Percentiles rank a stretch among this genome's conserved stretches.
phyloP scores from a whole-genome alignment of 2,329 filamentous ascomycete species.

The Sporothrix sp. region DNA sequence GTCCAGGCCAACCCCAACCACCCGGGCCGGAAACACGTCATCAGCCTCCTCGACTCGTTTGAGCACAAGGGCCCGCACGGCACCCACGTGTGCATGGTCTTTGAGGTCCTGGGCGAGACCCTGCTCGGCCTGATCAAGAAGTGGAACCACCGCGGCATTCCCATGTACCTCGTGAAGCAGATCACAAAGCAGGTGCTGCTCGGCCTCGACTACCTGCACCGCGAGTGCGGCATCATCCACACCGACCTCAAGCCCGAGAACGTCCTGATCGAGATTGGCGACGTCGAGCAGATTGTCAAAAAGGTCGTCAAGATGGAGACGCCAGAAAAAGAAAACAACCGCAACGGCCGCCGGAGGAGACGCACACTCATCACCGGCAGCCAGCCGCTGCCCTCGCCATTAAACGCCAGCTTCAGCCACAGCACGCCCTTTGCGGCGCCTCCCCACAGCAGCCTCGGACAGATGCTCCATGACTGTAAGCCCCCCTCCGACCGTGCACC shows the following conservation, averaged over 20 bases:
- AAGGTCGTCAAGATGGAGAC: constrained; percentile 80
- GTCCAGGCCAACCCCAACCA: constrained; percentile 92
- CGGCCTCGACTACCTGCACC: constrained; percentile 89
- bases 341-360: constrained; percentile 81
- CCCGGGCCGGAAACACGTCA: constrained; percentile 87
- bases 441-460: constrained; percentile 66
- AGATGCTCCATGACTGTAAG: constrained; percentile 60
- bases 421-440: constrained; percentile 58
- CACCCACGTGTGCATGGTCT: constrained; percentile 97
- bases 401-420: constrained; percentile 84
- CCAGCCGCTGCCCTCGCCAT: constrained; percentile 86
- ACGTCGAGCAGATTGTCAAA: constrained; percentile 97
- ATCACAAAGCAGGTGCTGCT: constrained; percentile 97
- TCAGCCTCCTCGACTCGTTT: constrained; percentile 92
- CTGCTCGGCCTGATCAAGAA: constrained; percentile 90
- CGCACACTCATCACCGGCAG: constrained; percentile 94
- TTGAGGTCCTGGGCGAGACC: constrained; percentile 95
- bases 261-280: constrained; percentile 95
- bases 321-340: constrained; percentile 73
- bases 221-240: constrained; percentile 98
- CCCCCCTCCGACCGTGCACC: too few relatives aligned
- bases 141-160: constrained; percentile 96
- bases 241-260: constrained; percentile 97
- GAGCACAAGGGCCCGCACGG: constrained; percentile 96
- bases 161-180: constrained; percentile 93